Evolutionary conservation across 2,329 filamentous ascomycete genomes (phyloP).

Genomic region (Aschersonia sp.): DNA sequence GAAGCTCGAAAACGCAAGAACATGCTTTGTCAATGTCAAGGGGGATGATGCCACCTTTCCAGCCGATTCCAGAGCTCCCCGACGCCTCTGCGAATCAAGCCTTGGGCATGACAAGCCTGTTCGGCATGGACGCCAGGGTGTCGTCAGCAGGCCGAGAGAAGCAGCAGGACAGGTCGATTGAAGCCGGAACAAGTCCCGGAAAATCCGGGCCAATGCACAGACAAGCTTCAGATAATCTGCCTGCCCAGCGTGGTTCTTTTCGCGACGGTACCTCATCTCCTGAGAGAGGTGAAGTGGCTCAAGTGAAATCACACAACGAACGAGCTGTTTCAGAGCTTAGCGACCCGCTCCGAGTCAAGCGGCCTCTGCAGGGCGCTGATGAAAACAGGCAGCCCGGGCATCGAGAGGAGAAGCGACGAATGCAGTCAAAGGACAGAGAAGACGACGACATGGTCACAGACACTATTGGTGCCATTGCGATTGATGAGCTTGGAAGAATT

Average conservation of each 20-base stretch:
- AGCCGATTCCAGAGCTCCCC: neutral
- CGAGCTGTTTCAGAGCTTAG: neutral
- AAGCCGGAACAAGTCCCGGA: neutral
- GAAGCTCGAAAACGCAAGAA: constrained; percentile 7
- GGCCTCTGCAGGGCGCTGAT: constrained; percentile 6
- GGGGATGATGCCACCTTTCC: neutral
- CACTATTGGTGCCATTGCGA: constrained; percentile 89
- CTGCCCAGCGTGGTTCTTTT: neutral
- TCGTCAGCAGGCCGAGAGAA: neutral
- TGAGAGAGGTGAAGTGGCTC: constrained; percentile 2
- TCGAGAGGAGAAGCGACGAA: constrained; percentile 5
- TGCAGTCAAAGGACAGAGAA: constrained; percentile 9
- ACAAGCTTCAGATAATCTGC: neutral
- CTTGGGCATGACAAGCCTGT: neutral
- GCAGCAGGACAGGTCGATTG: neutral
- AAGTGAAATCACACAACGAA: neutral
- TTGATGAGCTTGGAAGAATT: constrained; percentile 75
- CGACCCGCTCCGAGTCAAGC: neutral
- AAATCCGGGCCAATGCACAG: neutral
- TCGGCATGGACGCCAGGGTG: neutral
- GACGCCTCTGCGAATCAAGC: neutral
- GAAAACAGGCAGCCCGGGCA: constrained; percentile 3
- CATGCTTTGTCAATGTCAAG: constrained; percentile 4
- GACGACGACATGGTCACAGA: constrained; percentile 61
- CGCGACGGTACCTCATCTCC: constrained; percentile 9